phyloP scores from a whole-genome alignment of 371 early-diverging fungal species.

The Mucor mucedo region DNA sequence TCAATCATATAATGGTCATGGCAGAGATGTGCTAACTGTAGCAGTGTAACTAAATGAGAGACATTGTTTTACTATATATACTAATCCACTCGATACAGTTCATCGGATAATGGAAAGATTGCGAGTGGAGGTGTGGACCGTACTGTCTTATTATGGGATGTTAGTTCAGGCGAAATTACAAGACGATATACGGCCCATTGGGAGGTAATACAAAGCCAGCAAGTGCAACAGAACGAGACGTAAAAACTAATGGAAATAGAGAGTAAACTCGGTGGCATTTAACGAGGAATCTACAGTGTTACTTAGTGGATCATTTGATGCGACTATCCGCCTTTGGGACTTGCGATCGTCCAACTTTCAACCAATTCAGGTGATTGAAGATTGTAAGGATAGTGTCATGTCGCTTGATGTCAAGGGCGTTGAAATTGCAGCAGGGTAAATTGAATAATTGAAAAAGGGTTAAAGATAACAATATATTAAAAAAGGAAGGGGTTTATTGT shows the following conservation, averaged over 20 bases:
- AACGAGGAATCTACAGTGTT: constrained; percentile 81
- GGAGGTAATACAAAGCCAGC: constrained; percentile 53
- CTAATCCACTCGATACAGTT: constrained; percentile 30
- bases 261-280: constrained; percentile 85
- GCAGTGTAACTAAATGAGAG: constrained; percentile 58
- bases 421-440: constrained; percentile 80
- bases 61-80: not conserved
- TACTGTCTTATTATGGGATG: constrained; percentile 86
- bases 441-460: not conserved
- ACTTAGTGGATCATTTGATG: constrained; percentile 89
- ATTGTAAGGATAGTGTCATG: constrained; percentile 88
- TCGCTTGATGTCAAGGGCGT: constrained; percentile 71
- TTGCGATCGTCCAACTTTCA: constrained; percentile 64
- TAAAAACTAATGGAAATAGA: constrained; percentile 32
- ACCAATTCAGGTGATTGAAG: constrained; percentile 88
- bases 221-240: not conserved
- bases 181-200: constrained; percentile 82
- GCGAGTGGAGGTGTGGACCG: constrained; percentile 87
- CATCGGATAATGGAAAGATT: constrained; percentile 78
- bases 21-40: constrained; percentile 83
- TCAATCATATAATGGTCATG: constrained; percentile 86
- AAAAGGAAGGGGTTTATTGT: not conserved
- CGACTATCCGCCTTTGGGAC: constrained; percentile 91
- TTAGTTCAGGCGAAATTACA: constrained; percentile 73
- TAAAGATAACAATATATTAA: not conserved